These are phyloP conservation scores for Saksenaea oblongispora DNA, from an alignment of 371 early-diverging fungal genomes.

Conservation along the genomic window DNA sequence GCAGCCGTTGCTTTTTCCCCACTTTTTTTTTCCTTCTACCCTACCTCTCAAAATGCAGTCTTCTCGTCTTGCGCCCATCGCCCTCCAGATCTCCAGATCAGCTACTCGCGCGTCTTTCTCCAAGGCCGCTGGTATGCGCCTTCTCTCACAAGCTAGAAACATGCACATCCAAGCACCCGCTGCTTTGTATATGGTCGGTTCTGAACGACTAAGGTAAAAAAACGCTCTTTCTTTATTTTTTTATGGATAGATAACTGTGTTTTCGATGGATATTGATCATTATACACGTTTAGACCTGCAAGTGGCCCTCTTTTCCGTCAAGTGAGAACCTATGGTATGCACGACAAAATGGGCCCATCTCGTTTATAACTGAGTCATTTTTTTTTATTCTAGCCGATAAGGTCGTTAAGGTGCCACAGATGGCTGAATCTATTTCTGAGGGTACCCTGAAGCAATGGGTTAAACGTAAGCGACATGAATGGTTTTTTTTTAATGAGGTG, in stretches of 20 bases:
- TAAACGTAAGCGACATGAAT: constrained; percentile 70
- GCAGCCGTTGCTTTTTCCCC: neutral
- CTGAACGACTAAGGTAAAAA: constrained; percentile 36
- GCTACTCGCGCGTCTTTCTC: constrained; percentile 18
- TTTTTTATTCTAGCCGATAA: constrained; percentile 57
- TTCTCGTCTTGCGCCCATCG: constrained; percentile 18
- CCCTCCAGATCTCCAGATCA: constrained; percentile 20
- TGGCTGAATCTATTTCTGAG: constrained; percentile 98
- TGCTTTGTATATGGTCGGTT: constrained; percentile 35
- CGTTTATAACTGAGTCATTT: neutral
- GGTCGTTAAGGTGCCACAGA: constrained; percentile 90
- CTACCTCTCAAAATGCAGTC: constrained; percentile 25
- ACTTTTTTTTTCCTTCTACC: neutral
- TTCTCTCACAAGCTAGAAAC: constrained; percentile 38
- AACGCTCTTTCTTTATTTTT: neutral
- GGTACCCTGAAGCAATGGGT: constrained; percentile 95
- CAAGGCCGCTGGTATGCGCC: constrained; percentile 17
- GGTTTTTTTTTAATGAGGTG: neutral
- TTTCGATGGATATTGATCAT: neutral
- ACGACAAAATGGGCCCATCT: too few relatives aligned
- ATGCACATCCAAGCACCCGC: constrained; percentile 46
- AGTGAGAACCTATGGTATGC: constrained; percentile 49
- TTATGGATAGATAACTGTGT: constrained; percentile 14
- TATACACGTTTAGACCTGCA: neutral
- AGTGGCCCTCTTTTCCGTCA: constrained; percentile 13